Conservation (phyloP, 2,329 filamentous ascomycete species). For the Fonsecaea monophora region DNA sequence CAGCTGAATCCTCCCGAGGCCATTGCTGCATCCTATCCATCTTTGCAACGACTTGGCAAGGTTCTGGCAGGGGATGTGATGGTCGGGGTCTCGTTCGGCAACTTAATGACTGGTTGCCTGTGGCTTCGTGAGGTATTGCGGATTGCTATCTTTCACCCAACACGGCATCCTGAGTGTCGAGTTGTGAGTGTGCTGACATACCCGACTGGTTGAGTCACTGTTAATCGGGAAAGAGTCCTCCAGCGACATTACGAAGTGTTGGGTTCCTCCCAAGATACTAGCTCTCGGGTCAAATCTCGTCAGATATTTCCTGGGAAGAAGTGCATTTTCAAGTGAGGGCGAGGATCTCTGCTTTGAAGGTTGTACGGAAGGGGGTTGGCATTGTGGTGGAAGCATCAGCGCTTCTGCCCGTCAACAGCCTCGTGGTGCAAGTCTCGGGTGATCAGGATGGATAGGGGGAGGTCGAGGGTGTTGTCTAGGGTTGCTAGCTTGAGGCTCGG, state of each 20-base stretch:
- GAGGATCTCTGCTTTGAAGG: constrained; percentile 4
- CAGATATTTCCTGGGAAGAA: constrained; percentile 3
- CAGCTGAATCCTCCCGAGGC: constrained; percentile 67
- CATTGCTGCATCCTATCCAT: constrained; percentile 65
- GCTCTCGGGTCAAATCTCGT: constrained; percentile 11
- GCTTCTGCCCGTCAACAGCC: constrained; percentile 13
- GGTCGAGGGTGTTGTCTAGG: constrained; percentile 10
- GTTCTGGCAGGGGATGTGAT: constrained; percentile 47
- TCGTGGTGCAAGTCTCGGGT: constrained; percentile 12
- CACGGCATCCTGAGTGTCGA: constrained; percentile 66
- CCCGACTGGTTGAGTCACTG: constrained; percentile 42
- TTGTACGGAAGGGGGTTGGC: not conserved
- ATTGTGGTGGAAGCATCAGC: constrained; percentile 2
- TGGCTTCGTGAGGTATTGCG: constrained; percentile 68
- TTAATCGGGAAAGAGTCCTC: not conserved
- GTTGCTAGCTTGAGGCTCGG: not conserved
- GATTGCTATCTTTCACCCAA: constrained; percentile 65
- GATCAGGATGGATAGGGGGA: constrained; percentile 10
- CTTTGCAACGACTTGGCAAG: constrained; percentile 57
- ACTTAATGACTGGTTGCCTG: constrained; percentile 62
- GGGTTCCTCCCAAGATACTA: not conserved
- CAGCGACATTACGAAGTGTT: not conserved
- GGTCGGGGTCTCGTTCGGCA: constrained; percentile 57
- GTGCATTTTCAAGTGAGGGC: constrained; percentile 3
- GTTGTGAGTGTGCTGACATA: constrained; percentile 62